Base-by-base conservation (phyloP, 129 eudicot species). In the Flaveria linearis region DNA sequence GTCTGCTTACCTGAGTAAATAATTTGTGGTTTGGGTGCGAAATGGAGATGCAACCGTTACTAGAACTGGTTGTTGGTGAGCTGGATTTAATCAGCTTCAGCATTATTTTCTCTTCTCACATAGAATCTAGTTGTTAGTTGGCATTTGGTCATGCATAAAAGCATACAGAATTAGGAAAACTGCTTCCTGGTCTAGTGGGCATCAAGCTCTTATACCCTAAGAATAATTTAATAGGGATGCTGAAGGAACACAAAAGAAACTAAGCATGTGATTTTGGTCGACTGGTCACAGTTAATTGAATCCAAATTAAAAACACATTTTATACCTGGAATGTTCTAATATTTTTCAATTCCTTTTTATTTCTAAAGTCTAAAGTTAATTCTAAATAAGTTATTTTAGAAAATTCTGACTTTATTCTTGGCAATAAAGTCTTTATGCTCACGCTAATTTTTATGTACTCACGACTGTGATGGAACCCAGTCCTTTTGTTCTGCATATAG, bases 21-120 rank as follows among this genome's bases (percentile, higher is more conserved):
- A 84, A 86, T 78, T 78, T 90, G 97, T 94, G 97, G 99, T 84
- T 82, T 94, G 97, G 98, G 97, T 87, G 86, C 91, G 66, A 81
- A 76, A 81, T 71, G 73, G 87, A 72, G 62, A 73, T 71, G 80
- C 30, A 12, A 17, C 53, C 33, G 4, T 70, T 73, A 36, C 71
- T 45, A 74, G 84, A 41, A 70, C 36, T 63, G 78, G 68, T 68
- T 61, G 17, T 78, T 78, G 70, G 65, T 68, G 66, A 73, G 71
- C 69, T 72, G 62, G 55, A 26, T 60, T 63, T 63, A 36, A 30
- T 50, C 63, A 36, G 74, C 18, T 68, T 43, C 36, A 50, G 39
- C 46, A 61, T 63, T 62, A 63, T 30, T 57, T 71, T 47, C 14
- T 23, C 67, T 62, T 72, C 55, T 72, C 49, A 2, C 41, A 20